These are phyloP conservation scores for Gillenia trifoliata DNA, from an alignment of 306 rosid genomes.

Conservation along the genomic window DNA sequence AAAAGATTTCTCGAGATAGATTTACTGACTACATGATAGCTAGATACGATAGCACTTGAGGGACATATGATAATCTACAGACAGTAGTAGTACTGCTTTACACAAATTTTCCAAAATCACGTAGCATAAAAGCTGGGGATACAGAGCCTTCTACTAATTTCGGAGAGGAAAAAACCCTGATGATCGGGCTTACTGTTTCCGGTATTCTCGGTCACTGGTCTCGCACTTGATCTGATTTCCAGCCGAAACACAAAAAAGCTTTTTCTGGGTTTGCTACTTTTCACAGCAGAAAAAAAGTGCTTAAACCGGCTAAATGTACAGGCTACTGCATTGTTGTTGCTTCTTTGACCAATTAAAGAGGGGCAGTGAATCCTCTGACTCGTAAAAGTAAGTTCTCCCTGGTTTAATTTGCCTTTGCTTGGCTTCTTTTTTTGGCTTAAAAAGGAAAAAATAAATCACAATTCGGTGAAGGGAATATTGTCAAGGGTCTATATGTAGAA, in stretches of 20 bases:
- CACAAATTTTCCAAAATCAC: slow-evolving; percentile 32
- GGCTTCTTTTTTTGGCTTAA: background rate
- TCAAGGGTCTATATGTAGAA: too few species aligned
- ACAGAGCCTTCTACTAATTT: background rate
- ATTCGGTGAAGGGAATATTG: background rate
- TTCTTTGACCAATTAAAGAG: background rate
- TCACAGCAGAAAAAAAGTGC: background rate
- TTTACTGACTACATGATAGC: slow-evolving; percentile 9
- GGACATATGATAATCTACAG: slow-evolving; percentile 12
- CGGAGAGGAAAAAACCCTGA: slow-evolving; percentile 13
- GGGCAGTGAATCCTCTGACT: background rate
- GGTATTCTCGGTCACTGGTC: slow-evolving; percentile 35
- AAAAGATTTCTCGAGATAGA: background rate
- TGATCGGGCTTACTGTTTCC: slow-evolving; percentile 39
- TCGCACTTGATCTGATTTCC: background rate
- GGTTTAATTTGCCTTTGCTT: background rate
- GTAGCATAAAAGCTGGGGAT: slow-evolving; percentile 23
- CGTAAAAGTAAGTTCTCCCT: background rate
- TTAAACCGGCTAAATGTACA: background rate
- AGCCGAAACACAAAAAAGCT: background rate
- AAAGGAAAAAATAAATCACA: background rate
- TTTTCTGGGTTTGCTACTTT: slow-evolving; percentile 3
- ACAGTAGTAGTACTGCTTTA: slow-evolving; percentile 25
- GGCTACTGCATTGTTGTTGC: background rate
- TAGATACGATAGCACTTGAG: slow-evolving; percentile 10